These are phyloP conservation scores for Silene conica DNA, from an alignment of 148 eudicot genomes.

Conservation along the genomic window DNA sequence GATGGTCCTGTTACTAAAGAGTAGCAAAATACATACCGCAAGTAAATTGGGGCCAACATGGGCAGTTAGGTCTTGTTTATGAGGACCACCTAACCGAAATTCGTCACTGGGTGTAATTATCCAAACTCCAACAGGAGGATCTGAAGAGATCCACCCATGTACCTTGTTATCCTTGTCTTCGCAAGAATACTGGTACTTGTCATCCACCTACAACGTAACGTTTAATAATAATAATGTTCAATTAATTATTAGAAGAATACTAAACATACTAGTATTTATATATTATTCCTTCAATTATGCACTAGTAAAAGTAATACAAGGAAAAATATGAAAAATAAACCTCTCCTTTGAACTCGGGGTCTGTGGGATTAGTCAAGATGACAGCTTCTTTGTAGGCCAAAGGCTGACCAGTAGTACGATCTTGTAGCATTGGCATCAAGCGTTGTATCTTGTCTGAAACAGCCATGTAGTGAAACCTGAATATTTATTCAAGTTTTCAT, in stretches of 20 bases:
- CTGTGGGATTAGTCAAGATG: conserved; percentile 39
- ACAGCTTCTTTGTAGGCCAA: conserved; percentile 71
- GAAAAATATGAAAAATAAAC: conserved; percentile 18
- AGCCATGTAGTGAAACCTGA: conserved; percentile 78
- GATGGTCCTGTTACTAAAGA: background rate
- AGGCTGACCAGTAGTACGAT: conserved; percentile 41
- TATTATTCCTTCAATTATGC: no score
- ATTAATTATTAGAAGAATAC: no score
- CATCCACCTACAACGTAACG: conserved; percentile 65
- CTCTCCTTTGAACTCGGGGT: conserved; percentile 46
- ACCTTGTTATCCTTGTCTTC: conserved; percentile 59
- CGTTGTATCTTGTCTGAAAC: conserved; percentile 69
- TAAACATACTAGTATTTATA: no score
- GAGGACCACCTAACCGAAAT: conserved; percentile 65
- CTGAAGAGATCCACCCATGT: conserved; percentile 65
- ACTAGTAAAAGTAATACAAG: no score
- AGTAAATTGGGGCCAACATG: conserved; percentile 69
- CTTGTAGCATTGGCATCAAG: conserved; percentile 50
- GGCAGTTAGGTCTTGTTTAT: conserved; percentile 80
- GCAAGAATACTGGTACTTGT: conserved; percentile 65
- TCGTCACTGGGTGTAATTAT: conserved; percentile 70
- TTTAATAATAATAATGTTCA: no score
- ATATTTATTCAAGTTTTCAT: background rate
- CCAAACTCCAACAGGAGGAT: conserved; percentile 62
- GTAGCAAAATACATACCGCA: conserved; percentile 35